phyloP scores from a whole-genome alignment of 768 basidiomycete species.

The Boletellus sp. region DNA sequence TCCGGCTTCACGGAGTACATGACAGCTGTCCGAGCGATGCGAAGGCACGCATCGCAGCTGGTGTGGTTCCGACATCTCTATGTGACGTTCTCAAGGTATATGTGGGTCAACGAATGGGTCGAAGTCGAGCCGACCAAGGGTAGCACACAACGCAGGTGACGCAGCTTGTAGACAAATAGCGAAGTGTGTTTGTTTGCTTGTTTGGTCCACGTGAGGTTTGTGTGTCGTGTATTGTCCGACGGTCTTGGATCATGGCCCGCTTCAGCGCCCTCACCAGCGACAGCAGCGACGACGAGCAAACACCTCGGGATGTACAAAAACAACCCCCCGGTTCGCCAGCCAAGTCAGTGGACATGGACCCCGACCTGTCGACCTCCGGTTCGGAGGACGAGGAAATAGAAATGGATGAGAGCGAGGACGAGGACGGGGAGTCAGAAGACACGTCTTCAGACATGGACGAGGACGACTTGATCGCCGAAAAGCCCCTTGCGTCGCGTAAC shows the following conservation, averaged over 20 bases:
- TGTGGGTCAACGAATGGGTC: slow-evolving; percentile 90
- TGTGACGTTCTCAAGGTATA: slow-evolving; percentile 74
- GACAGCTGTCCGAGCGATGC: slow-evolving; percentile 64
- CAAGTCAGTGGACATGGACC: slow-evolving; percentile 31
- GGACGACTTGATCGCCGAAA: slow-evolving; percentile 40
- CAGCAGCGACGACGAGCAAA: slow-evolving; percentile 49
- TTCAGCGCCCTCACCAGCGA: slow-evolving; percentile 65
- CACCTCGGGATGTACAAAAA: slow-evolving; percentile 25
- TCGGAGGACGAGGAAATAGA: slow-evolving; percentile 28
- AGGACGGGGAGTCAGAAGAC: slow-evolving; percentile 38
- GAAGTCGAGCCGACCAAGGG: slow-evolving; percentile 35
- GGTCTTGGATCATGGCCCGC: slow-evolving; percentile 49
- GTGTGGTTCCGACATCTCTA: slow-evolving; percentile 91
- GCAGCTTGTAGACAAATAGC: slow-evolving; percentile 8
- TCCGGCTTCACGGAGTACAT: slow-evolving; percentile 55
- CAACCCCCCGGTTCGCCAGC: slow-evolving; percentile 10
- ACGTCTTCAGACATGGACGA: slow-evolving; percentile 51
- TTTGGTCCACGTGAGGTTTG: slow-evolving; percentile 26
- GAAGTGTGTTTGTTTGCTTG: slow-evolving; percentile 24
- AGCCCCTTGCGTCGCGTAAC: slow-evolving; percentile 33
- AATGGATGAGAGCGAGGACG: slow-evolving; percentile 33
- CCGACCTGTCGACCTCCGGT: slow-evolving; percentile 26
- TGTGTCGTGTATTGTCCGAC: slow-evolving; percentile 17
- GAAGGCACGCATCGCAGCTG: slow-evolving; percentile 68
- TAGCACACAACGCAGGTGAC: not conserved